Evolutionary conservation across 2,329 filamentous ascomycete species (phyloP).

Genomic region (Exophiala dermatitidis): DNA sequence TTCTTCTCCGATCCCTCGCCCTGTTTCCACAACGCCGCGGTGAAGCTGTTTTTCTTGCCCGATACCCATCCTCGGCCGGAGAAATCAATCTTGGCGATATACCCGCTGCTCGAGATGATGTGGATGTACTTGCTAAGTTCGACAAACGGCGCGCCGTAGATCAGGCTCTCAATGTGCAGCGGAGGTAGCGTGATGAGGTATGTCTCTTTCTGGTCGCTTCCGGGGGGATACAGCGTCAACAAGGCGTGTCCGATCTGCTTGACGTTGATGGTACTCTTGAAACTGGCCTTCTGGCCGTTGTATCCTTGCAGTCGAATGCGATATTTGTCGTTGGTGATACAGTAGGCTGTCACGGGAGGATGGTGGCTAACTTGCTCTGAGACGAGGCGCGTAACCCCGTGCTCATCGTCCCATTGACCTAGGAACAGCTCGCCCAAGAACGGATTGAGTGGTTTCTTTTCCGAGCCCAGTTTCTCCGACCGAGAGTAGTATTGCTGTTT

Average conservation of each 20-base stretch:
- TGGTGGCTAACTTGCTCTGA: constrained; percentile 95
- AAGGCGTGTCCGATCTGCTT: constrained; percentile 90
- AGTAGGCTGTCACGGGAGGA: constrained; percentile 89
- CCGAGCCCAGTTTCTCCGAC: constrained; percentile 76
- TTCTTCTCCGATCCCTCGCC: constrained; percentile 56
- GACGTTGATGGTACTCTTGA: constrained; percentile 86
- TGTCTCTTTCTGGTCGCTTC: constrained; percentile 53
- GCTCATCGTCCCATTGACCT: constrained; percentile 73
- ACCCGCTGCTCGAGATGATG: constrained; percentile 81
- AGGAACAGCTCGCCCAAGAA: constrained; percentile 93
- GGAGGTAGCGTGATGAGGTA: constrained; percentile 88
- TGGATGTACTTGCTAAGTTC: constrained; percentile 80
- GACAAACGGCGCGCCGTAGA: constrained; percentile 67
- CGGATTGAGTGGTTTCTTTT: constrained; percentile 97
- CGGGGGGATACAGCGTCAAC: constrained; percentile 56
- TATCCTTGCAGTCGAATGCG: constrained; percentile 72
- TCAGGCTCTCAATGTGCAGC: constrained; percentile 87
- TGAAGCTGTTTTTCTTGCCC: constrained; percentile 90
- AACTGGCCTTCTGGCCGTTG: constrained; percentile 93
- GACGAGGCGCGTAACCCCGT: constrained; percentile 75
- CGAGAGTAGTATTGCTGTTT: constrained; percentile 70
- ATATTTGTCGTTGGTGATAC: constrained; percentile 77
- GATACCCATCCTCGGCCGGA: constrained; percentile 89
- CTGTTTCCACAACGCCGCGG: constrained; percentile 63
- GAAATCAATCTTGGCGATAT: constrained; percentile 85